These are phyloP conservation scores for Pyricularia pennisetigena DNA, from an alignment of 2,329 filamentous ascomycete species.

Conservation along the genomic window DNA sequence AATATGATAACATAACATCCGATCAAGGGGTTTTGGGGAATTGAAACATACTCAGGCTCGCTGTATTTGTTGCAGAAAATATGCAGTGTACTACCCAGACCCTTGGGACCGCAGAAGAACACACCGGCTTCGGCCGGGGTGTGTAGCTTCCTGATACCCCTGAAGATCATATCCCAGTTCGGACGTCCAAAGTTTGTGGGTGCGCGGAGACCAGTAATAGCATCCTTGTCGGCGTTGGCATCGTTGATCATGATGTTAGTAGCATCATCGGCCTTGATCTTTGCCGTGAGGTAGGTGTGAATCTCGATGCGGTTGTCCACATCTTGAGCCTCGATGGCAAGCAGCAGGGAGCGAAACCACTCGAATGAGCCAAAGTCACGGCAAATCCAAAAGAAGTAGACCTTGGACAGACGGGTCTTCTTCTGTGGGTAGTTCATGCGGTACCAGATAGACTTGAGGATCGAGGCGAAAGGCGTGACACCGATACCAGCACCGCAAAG, in stretches of 20 bases:
- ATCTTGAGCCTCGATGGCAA: slow-evolving; percentile 81
- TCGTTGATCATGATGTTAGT: slow-evolving; percentile 93
- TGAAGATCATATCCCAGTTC: slow-evolving; percentile 88
- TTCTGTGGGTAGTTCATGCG: slow-evolving; percentile 80
- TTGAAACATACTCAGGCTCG: slow-evolving; percentile 58
- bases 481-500: slow-evolving; percentile 78
- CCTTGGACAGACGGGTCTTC: slow-evolving; percentile 70
- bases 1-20: slow-evolving; percentile 4
- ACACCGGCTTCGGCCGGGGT: slow-evolving; percentile 63
- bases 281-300: slow-evolving; percentile 79
- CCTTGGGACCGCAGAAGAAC: slow-evolving; percentile 82
- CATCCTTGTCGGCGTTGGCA: slow-evolving; percentile 72
- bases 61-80: slow-evolving; percentile 84
- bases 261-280: slow-evolving; percentile 76
- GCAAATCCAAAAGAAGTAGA: slow-evolving; percentile 92
- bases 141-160: slow-evolving; percentile 71
- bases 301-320: slow-evolving; percentile 79
- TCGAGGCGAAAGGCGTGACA: slow-evolving; percentile 78
- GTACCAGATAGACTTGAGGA: slow-evolving; percentile 89
- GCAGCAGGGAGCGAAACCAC: slow-evolving; percentile 77
- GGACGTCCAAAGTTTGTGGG: slow-evolving; percentile 80
- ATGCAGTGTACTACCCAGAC: slow-evolving; percentile 65
- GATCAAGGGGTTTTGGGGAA: slow-evolving; percentile 5
- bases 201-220: slow-evolving; percentile 72
- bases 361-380: slow-evolving; percentile 81